Base-by-base conservation (phyloP, 371 early-diverging fungal species). In the Batkoa obscura region DNA sequence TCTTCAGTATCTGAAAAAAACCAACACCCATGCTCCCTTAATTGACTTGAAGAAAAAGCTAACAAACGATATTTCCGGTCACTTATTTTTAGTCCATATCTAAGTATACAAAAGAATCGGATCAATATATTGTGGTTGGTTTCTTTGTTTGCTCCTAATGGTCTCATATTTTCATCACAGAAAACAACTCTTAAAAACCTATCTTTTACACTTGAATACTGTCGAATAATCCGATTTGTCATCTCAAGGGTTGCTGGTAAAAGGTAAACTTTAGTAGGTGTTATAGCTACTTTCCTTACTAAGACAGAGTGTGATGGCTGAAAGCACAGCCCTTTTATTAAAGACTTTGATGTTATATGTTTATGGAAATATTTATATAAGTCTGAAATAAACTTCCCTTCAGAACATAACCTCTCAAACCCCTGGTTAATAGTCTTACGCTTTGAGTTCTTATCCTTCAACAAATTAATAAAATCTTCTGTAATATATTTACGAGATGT, bases 21-120 rank as follows among this genome's bases (percentile, higher is more conserved):
- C 86, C 85, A 88, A 3, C 79, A 79, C 34, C 70, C 70, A 55
- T 84, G 83, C 30, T 72, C 72, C 4, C 76, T 73, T 31, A 88
- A 60, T 58, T 86, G 86, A 23, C 75, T 76, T 15, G 73, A 69
- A 0, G 81, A 81, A 57, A 78, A 81, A 0, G 82, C 84, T 50
- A 88, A 55, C 54, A 84, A 87, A 15, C 78, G 72, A 56, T 78
- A 83, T 0, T 66, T 64, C 1, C 72, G 71, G 9, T 64, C 55
- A 0, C 78, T 78, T 33, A 81, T 66, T 39, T 65, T 65, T 41
- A 83, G 66, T 2, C 82, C 83, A n/a, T 70, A 59, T 5, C 58
- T 58, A 9, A 83, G 43, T 0, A 76, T 65, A 2, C 63, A 52
- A 58, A 68, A 76, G n/a, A 77, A 66, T 1, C 73, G 69, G 12